phyloP scores from a whole-genome alignment of 176 grass and related monocot species.

The Juncus effusus region DNA sequence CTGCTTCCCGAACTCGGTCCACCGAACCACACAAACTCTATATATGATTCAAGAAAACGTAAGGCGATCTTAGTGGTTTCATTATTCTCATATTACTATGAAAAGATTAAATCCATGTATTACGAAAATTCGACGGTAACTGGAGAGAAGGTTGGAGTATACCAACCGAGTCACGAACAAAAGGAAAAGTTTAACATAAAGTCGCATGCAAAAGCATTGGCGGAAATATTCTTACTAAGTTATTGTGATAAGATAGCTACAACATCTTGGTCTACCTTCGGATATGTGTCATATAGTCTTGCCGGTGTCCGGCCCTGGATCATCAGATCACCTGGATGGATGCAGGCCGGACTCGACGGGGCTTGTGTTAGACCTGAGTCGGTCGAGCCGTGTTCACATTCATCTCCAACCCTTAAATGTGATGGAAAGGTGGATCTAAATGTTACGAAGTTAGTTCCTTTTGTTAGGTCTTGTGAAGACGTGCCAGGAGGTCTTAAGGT shows the following conservation, averaged over 20 bases:
- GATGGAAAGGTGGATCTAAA: neutral
- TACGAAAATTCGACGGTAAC: constrained; percentile 42
- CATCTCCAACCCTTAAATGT: neutral
- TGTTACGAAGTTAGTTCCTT: neutral
- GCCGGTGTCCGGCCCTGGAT: constrained; percentile 47
- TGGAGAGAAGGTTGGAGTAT: constrained; percentile 46
- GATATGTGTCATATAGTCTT: constrained; percentile 61
- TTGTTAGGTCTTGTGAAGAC: constrained; percentile 12
- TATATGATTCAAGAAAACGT: neutral
- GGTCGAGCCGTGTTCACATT: constrained; percentile 13
- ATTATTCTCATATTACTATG: constrained; percentile 37
- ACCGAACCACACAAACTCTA: neutral
- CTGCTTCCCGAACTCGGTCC: constrained; percentile 29
- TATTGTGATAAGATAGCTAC: constrained; percentile 48
- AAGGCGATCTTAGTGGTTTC: constrained; percentile 40
- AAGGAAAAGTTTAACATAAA: constrained; percentile 20
- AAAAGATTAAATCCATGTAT: constrained; percentile 50
- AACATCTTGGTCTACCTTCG: constrained; percentile 49
- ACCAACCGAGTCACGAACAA: constrained; percentile 74
- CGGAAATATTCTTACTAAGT: constrained; percentile 72
- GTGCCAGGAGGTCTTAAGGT: neutral
- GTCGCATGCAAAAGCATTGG: constrained; percentile 61
- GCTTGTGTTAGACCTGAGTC: constrained; percentile 31
- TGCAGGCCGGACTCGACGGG: constrained; percentile 21
- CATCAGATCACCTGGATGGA: constrained; percentile 3